phyloP scores from a whole-genome alignment of 495 filamentous ascomycete species.

The Geoglossum glabrum region DNA sequence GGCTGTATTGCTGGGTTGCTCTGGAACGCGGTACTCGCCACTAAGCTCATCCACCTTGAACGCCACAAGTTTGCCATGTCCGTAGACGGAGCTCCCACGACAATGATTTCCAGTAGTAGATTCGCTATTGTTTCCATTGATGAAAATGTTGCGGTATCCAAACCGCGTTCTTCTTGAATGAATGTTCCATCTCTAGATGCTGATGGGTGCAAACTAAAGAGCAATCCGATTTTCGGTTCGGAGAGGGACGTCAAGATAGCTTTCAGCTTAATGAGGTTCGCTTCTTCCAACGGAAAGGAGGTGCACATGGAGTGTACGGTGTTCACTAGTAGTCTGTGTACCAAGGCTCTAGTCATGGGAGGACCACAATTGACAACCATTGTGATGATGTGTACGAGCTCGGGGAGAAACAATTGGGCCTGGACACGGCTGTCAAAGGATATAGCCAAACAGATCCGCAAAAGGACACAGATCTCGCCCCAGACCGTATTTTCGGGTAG shows the following conservation, averaged over 20 bases:
- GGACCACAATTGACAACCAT: constrained; percentile 43
- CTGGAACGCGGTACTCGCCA: constrained; percentile 49
- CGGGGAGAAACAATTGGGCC: constrained; percentile 40
- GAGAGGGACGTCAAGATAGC: constrained; percentile 27
- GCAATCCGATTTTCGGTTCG: constrained; percentile 13
- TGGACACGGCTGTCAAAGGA: constrained; percentile 45
- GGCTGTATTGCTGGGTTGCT: constrained; percentile 50
- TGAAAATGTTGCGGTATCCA: constrained; percentile 12
- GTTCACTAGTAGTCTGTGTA: constrained; percentile 40
- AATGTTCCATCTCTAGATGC: constrained; percentile 15
- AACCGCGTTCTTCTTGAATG: constrained; percentile 13
- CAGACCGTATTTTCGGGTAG: constrained; percentile 42
- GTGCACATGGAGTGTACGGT: constrained; percentile 44
- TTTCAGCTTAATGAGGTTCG: constrained; percentile 29
- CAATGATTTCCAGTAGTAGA: constrained; percentile 38
- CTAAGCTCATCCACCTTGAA: constrained; percentile 50
- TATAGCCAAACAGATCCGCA: constrained; percentile 39
- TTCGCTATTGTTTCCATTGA: constrained; percentile 23
- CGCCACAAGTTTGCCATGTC: constrained; percentile 47
- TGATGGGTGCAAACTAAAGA: constrained; percentile 18
- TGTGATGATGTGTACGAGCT: constrained; percentile 45
- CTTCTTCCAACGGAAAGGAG: constrained; percentile 35
- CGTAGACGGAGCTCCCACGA: constrained; percentile 36
- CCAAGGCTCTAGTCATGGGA: constrained; percentile 29
- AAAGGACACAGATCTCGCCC: constrained; percentile 40